Evolutionary conservation across 2,329 filamentous ascomycete species (phyloP), one percentile per base, ranked within the genome.

Genomic region (Exophiala sideris): DNA sequence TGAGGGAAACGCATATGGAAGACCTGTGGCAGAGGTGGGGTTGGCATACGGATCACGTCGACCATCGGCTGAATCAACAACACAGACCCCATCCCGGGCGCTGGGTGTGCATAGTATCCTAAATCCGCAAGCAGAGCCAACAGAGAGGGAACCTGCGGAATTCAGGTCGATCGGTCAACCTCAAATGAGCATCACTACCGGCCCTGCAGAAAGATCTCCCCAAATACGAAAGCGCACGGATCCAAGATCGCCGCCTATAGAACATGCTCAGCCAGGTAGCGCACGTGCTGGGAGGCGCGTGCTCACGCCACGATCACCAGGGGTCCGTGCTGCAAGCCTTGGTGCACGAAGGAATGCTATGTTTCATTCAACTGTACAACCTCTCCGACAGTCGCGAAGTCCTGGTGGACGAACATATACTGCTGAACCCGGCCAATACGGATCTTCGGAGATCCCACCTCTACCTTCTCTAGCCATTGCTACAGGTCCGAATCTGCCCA

Each of bases 291-390:
- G 53, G 32, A 57, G 81, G 59, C 76, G 77, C 33, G 76, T 82
- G n/a, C 65, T 84, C 56, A 83, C 79, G 9, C 81, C 83, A 1
- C 75, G 77, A 59, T 84, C 83, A 8, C 82, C 82, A 8, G 69
- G 65, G 3, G 48, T 76, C 38, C 77, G 82, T 57, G 73, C 78
- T 21, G 71, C 76, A 14, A 83, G 79, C 62, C 64, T 80, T 10
- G 74, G 75, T 32, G 42, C 70, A 50, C 50, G 70, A 66, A 62
- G 78, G 34, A 71, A 72, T 44, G 69, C 58, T 12, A 44, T 71
- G 0, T 75, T 73, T 14, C 74, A 71, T 20, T 77, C 74, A 1
- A 76, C 78, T 42, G 74, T 76, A 65, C 75, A 77, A 6, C 73
- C 77, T 44, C 70, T 74, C 54, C 73, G 74, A 3, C 77, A 78